Evolutionary conservation across 2,329 filamentous ascomycete genomes (phyloP).

Genomic region (Penicillium sp.): DNA sequence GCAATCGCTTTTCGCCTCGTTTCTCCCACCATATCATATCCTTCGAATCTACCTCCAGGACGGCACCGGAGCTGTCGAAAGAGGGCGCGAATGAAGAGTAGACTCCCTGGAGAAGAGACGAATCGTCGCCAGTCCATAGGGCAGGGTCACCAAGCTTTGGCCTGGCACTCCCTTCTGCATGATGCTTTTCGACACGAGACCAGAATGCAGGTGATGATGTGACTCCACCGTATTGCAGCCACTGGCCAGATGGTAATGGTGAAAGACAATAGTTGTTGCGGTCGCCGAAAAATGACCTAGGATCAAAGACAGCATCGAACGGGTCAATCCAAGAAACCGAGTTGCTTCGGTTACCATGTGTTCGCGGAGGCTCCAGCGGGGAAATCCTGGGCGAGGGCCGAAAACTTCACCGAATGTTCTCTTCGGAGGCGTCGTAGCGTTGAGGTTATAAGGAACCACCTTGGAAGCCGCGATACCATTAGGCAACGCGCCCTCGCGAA

Average conservation of each 20-base stretch:
- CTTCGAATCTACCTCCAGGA: constrained; percentile 42
- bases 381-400: constrained; percentile 35
- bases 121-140: constrained; percentile 30
- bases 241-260: constrained; percentile 38
- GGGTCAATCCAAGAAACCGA: constrained; percentile 39
- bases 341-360: constrained; percentile 31
- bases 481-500: constrained; percentile 64
- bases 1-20: constrained; percentile 37
- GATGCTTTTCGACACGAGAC: constrained; percentile 34
- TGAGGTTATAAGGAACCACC: constrained; percentile 51
- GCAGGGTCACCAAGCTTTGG: constrained; percentile 26
- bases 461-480: constrained; percentile 67
- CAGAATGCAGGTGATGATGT: constrained; percentile 38
- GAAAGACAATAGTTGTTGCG: constrained; percentile 40
- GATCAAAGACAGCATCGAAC: constrained; percentile 37
- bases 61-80: constrained; percentile 42
- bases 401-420: constrained; percentile 46
- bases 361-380: constrained; percentile 40
- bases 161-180: constrained; percentile 20
- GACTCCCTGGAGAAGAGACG: constrained; percentile 39
- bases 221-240: constrained; percentile 42
- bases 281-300: constrained; percentile 32
- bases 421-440: constrained; percentile 23
- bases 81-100: constrained; percentile 49
- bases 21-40: constrained; percentile 46